These are phyloP conservation scores for Barnettozyma populi DNA, from an alignment of 805 yeast species.

Conservation along the genomic window DNA sequence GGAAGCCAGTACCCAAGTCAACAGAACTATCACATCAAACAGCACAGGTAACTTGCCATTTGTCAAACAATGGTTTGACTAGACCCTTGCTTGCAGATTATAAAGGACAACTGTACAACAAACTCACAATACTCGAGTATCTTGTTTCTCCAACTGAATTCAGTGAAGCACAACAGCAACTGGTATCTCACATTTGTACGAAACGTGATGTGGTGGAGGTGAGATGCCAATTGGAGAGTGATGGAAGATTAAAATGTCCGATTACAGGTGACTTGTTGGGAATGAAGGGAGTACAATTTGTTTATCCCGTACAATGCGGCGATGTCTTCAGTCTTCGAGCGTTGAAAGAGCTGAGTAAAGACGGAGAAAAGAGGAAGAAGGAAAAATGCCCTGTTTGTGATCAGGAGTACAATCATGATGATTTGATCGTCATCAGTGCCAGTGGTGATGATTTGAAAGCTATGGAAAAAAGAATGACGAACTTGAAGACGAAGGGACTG, in stretches of 20 bases:
- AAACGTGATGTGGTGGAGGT: conserved; percentile 41
- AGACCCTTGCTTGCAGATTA: conserved; percentile 62
- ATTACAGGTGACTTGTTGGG: conserved; percentile 34
- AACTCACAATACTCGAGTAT: conserved; percentile 55
- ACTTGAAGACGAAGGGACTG: conserved; percentile 23
- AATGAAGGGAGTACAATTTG: conserved; percentile 31
- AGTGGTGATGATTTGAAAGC: conserved; percentile 17
- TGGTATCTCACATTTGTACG: conserved; percentile 31
- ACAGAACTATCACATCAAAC: conserved; percentile 20
- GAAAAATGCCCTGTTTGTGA: conserved; percentile 41
- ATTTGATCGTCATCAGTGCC: conserved; percentile 37
- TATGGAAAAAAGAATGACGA: conserved; percentile 19
- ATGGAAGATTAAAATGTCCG: conserved; percentile 32
- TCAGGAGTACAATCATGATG: conserved; percentile 7
- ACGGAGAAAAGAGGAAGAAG: conserved; percentile 14
- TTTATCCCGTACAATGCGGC: conserved; percentile 43
- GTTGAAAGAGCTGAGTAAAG: conserved; percentile 4
- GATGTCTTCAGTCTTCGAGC: conserved; percentile 27
- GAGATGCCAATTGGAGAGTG: conserved; percentile 26
- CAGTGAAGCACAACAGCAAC: conserved; percentile 19
- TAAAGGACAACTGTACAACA: conserved; percentile 59
- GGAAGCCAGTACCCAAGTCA: conserved; percentile 9
- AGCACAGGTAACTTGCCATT: conserved; percentile 38
- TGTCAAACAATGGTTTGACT: conserved; percentile 38
- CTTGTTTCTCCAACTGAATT: conserved; percentile 31